Conservation (phyloP, 83 land plant genomes). For the Diphasiastrum complanatum region DNA sequence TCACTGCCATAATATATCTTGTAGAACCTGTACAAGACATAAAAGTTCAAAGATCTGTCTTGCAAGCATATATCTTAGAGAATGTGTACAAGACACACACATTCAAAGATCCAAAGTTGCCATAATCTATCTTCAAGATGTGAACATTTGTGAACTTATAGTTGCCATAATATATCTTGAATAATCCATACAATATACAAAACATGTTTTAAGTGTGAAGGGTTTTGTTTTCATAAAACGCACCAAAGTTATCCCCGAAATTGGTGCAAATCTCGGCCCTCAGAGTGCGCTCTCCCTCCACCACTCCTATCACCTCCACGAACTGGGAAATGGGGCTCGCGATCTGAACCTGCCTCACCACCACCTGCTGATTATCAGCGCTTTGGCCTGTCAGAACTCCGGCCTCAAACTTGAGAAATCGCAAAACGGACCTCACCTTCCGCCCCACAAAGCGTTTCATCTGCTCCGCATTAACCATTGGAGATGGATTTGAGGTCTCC, state of each 20-base stretch:
- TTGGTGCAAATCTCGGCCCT: slow-evolving; percentile 74
- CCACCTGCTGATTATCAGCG: slow-evolving; percentile 54
- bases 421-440: slow-evolving; percentile 60
- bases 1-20: too few relatives aligned
- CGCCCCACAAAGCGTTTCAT: slow-evolving; percentile 55
- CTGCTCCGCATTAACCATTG: slow-evolving; percentile 59
- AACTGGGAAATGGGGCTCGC: slow-evolving; percentile 36
- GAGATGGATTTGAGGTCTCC: slow-evolving; percentile 77
- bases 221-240: too few relatives aligned
- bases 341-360: slow-evolving; percentile 45
- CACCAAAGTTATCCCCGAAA: slow-evolving; percentile 77
- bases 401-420: slow-evolving; percentile 44
- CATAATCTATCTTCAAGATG: too few relatives aligned
- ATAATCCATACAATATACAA: too few relatives aligned
- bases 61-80: too few relatives aligned
- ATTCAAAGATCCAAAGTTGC: too few relatives aligned
- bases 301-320: slow-evolving; percentile 82
- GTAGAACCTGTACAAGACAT: too few relatives aligned
- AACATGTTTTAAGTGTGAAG: too few relatives aligned
- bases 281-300: slow-evolving; percentile 52
- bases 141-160: too few relatives aligned
- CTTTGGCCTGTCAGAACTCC: slow-evolving; percentile 50
- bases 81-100: too few relatives aligned
- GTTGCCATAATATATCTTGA: too few relatives aligned
- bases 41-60: too few relatives aligned